These are phyloP conservation scores for Pseudonitzschia delicatissima DNA, from an alignment of 108 stramenopile species.

Conservation along the genomic window DNA sequence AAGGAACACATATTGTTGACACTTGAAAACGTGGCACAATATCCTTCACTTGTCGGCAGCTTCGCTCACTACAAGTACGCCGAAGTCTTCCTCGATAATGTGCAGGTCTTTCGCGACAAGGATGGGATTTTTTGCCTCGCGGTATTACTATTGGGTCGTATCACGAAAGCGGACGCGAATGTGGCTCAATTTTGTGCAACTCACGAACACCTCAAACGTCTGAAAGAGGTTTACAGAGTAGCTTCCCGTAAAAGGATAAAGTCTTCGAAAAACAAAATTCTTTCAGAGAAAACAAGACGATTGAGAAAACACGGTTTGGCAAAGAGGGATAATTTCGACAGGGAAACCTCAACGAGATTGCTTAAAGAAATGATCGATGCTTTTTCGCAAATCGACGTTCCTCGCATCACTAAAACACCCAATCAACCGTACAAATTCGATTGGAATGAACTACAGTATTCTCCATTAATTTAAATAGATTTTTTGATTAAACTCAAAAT, in stretches of 20 bases:
- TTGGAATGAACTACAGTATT: no score
- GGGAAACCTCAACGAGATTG: neutral
- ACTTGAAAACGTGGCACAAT: conserved; percentile 69
- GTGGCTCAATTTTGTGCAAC: conserved; percentile 33
- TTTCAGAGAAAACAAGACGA: neutral
- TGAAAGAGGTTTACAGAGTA: conserved; percentile 36
- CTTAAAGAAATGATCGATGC: neutral
- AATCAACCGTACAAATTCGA: neutral
- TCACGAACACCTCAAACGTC: conserved; percentile 51
- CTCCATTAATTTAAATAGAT: no score
- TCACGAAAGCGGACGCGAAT: conserved; percentile 9
- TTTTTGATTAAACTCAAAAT: no score
- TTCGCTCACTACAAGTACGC: conserved; percentile 45
- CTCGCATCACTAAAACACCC: neutral
- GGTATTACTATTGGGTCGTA: conserved; percentile 24
- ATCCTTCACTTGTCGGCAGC: conserved; percentile 36
- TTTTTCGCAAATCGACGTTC: conserved; percentile 5
- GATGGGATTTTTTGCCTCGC: conserved; percentile 54
- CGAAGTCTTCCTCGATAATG: conserved; percentile 68
- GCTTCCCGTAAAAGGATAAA: conserved; percentile 8
- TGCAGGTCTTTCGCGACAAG: conserved; percentile 91
- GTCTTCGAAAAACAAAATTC: neutral
- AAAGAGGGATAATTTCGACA: conserved; percentile 5
- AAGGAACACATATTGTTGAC: conserved; percentile 61
- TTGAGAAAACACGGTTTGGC: conserved; percentile 8